phyloP scores from a whole-genome alignment of 139 green algal genomes.

The Chlamydomonas incerta region DNA sequence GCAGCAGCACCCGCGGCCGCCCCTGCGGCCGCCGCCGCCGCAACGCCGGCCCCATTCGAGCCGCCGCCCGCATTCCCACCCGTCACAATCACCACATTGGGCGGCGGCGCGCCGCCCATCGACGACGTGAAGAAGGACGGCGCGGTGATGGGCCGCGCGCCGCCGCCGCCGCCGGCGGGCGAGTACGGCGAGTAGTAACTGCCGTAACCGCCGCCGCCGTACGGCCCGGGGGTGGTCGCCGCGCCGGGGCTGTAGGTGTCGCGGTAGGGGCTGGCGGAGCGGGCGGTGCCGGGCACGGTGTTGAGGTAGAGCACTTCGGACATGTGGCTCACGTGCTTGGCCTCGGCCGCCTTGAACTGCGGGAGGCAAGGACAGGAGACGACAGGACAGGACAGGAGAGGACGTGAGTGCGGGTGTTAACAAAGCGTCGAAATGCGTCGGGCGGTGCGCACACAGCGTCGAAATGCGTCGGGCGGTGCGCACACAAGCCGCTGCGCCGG shows the following conservation, averaged over 20 bases:
- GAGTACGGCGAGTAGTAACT: neutral
- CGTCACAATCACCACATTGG: slow-evolving; percentile 22
- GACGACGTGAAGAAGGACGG: neutral
- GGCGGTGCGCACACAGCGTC: no score
- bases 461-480: no score
- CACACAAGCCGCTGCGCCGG: no score
- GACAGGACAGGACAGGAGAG: no score
- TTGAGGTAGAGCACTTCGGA: slow-evolving; percentile 30
- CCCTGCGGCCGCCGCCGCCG: slow-evolving; percentile 5
- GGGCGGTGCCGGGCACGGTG: neutral
- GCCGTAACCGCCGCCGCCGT: neutral
- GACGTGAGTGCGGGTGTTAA: no score
- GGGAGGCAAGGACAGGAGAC: no score
- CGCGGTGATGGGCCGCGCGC: neutral
- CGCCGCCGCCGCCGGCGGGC: neutral
- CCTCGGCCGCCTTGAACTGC: slow-evolving; percentile 36
- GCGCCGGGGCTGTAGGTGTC: slow-evolving; percentile 19
- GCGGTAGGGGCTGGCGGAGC: slow-evolving; percentile 16
- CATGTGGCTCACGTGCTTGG: slow-evolving; percentile 15
- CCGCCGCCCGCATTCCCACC: neutral
- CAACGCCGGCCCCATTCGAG: neutral
- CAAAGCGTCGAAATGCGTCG: no score
- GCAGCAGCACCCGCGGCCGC: neutral
- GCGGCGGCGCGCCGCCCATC: neutral
- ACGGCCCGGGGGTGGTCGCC: neutral